Evolutionary conservation across 1,284 basidiomycete species (phyloP).

Genomic region (Leccinum fuscescens): DNA sequence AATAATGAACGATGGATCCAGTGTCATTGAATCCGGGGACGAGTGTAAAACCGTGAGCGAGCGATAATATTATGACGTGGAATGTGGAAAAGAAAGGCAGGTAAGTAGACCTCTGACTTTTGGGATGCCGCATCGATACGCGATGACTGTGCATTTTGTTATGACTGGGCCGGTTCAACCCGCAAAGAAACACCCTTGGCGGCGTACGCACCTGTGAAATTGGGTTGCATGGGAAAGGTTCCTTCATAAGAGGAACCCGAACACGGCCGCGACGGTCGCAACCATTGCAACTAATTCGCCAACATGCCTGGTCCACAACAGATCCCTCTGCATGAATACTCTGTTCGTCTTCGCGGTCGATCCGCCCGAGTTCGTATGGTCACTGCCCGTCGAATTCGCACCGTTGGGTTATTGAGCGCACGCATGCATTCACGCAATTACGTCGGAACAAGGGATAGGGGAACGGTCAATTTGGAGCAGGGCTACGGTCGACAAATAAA

Average conservation of each 20-base stretch:
- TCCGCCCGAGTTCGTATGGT: neutral
- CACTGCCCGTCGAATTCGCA: conserved; percentile 55
- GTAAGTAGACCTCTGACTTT: too few relatives aligned
- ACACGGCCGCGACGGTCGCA: neutral
- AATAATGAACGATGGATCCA: too few relatives aligned
- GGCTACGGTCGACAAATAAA: neutral
- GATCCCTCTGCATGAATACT: conserved; percentile 13
- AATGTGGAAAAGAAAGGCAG: too few relatives aligned
- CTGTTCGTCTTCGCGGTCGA: conserved; percentile 51
- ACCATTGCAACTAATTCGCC: neutral
- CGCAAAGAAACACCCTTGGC: neutral
- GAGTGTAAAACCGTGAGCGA: too few relatives aligned
- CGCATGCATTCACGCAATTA: neutral
- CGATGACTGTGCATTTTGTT: too few relatives aligned
- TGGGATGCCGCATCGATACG: too few relatives aligned
- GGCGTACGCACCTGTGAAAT: neutral
- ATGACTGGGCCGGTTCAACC: too few relatives aligned
- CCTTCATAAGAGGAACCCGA: neutral
- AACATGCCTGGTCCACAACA: neutral
- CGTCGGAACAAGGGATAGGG: neutral
- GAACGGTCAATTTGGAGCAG: neutral
- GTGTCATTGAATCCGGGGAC: too few relatives aligned
- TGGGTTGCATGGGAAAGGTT: neutral
- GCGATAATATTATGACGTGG: too few relatives aligned
- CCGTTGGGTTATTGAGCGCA: conserved; percentile 53